These are phyloP conservation scores for Colletotrichum filicis DNA, from an alignment of 2,329 filamentous ascomycete species.

Conservation along the genomic window DNA sequence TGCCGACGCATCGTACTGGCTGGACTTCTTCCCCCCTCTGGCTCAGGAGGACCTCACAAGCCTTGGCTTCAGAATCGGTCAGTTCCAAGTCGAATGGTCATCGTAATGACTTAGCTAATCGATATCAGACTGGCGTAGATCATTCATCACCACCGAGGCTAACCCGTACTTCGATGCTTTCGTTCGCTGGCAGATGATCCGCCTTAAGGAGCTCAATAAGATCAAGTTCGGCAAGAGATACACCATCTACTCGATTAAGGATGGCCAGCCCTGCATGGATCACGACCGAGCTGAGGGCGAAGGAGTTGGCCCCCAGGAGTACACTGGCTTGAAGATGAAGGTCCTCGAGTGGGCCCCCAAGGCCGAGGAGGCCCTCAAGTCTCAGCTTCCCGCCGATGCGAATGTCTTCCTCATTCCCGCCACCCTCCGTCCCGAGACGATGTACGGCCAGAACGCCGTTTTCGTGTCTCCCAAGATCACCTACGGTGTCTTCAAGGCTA, in stretches of 20 bases:
- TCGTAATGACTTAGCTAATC: conserved; percentile 43
- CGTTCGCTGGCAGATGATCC: conserved; percentile 96
- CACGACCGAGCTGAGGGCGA: conserved; percentile 60
- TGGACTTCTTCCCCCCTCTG: conserved; percentile 80
- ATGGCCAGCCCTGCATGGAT: conserved; percentile 57
- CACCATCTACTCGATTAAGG: conserved; percentile 89
- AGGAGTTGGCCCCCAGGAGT: conserved; percentile 53
- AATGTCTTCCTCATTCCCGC: conserved; percentile 92
- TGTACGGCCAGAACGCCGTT: conserved; percentile 98
- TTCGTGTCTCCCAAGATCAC: conserved; percentile 91
- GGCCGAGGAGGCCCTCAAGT: conserved; percentile 76
- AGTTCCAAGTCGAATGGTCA: not conserved
- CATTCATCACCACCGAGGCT: conserved; percentile 85
- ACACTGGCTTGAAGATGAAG: conserved; percentile 91
- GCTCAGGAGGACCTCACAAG: conserved; percentile 38
- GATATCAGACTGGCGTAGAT: conserved; percentile 45
- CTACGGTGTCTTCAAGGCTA: conserved; percentile 88
- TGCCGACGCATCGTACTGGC: conserved; percentile 90
- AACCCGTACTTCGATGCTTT: conserved; percentile 96
- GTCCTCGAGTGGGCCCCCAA: conserved; percentile 89
- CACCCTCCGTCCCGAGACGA: conserved; percentile 94
- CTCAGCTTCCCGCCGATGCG: conserved; percentile 81
- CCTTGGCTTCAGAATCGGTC: conserved; percentile 33
- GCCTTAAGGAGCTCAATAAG: conserved; percentile 87
- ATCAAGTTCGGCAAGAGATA: conserved; percentile 95